A percentile compares a stretch with the other conserved stretches of the same genome.
Conservation (phyloP, 2,329 filamentous ascomycete genomes). For the Exophiala sp. region DNA sequence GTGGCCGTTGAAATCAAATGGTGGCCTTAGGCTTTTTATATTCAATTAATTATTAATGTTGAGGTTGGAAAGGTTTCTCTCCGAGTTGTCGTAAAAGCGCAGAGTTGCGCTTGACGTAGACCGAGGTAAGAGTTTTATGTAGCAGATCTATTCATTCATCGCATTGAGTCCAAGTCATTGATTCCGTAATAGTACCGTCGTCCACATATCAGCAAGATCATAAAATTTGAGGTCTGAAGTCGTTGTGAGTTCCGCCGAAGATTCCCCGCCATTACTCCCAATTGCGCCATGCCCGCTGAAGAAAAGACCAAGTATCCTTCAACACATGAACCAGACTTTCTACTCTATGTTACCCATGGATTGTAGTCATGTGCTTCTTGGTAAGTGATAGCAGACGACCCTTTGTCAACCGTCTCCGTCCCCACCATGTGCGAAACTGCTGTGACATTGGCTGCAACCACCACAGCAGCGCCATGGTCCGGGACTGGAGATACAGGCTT, state of each 20-base stretch:
- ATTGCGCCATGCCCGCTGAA: constrained; percentile 1
- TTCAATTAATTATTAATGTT: too few relatives aligned
- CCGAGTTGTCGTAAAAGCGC: too few relatives aligned
- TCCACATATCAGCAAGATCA: background rate
- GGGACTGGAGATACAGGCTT: background rate
- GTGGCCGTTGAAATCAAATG: too few relatives aligned
- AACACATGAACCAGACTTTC: background rate
- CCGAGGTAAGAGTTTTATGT: too few relatives aligned
- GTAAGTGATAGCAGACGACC: background rate
- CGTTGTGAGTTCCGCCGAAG: constrained; percentile 1
- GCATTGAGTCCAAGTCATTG: too few relatives aligned
- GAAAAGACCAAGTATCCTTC: background rate
- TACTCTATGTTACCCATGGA: constrained; percentile 5
- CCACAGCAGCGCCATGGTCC: constrained; percentile 5
- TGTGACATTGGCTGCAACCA: constrained; percentile 6
- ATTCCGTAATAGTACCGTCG: background rate
- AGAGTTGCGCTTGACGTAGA: too few relatives aligned
- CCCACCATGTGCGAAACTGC: background rate
- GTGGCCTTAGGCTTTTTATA: too few relatives aligned
- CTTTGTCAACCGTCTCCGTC: background rate
- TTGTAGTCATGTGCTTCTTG: constrained; percentile 7
- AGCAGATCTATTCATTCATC: background rate
- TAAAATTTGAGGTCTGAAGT: background rate
- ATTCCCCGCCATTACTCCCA: background rate
- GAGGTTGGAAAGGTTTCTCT: too few relatives aligned